Base-by-base conservation (phyloP, 441 rosid genomes). In the Pelargonium cotyledonis region DNA sequence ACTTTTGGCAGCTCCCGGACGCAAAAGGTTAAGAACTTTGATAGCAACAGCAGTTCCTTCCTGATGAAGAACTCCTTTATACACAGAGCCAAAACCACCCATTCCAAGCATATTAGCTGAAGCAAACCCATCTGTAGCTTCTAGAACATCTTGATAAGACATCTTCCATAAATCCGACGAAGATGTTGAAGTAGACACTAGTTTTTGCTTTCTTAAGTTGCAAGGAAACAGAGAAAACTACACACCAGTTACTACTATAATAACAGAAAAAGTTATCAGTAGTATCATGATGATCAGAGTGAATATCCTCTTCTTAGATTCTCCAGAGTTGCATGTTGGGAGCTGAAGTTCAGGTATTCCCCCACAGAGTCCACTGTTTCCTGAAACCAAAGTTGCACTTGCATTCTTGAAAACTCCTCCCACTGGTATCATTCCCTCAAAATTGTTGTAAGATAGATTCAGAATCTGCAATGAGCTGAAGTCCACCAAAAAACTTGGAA, bases 361-460 rank as follows among this genome's bases (percentile, higher is more conserved):
- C 19, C 82, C 84, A 47, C 82, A 78, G 4, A 78, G 68, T 66
- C 55, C 49, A 35, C 31, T 29, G 47, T 79, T 76, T 47, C 73
- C 82, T 2, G 16, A 0, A 0, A 78, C 7, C 0, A 60, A 66
- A 10, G 69, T 3, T 5, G 65, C 69, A 51, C 70, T 78, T 21
- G 67, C 63, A 72, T 78, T 78, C 58, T n/a, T n/a, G 46, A 81
- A 78, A 62, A 76, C 58, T 16, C 82, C 80, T 10, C 10, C 12
- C 6, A 35, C 15, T 16, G 78, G 78, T 6, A 78, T 65, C n/a
- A 23, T n/a, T 1, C 80, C 80, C 11, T 70, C 69, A 8, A 80
- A 70, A 5, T 73, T 62, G 46, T 76, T 81, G 35, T 21, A 76
- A 12, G 82, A 78, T 0, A 81, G 49, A 65, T 76, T 69, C 47